phyloP scores from a whole-genome alignment of 345 rosid species.

The Arabis hirsuta region DNA sequence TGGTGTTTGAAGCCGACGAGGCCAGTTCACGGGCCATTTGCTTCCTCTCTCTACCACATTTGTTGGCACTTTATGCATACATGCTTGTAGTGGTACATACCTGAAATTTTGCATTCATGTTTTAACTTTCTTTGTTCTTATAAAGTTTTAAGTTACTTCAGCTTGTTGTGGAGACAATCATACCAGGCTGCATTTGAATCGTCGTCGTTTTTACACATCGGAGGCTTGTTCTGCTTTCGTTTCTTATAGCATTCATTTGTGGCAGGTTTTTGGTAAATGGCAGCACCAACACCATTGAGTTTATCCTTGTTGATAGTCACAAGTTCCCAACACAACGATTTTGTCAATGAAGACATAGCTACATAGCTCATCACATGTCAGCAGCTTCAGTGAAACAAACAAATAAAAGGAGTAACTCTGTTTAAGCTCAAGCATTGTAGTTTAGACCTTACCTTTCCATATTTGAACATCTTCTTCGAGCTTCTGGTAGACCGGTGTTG shows the following conservation, averaged over 20 bases:
- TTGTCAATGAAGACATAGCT: slow-evolving; percentile 83
- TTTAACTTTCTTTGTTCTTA: neutral
- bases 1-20: slow-evolving; percentile 59
- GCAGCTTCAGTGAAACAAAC: slow-evolving; percentile 15
- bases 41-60: slow-evolving; percentile 60
- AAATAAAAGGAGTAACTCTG: neutral
- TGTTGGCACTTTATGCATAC: slow-evolving; percentile 73
- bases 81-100: slow-evolving; percentile 83
- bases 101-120: slow-evolving; percentile 47
- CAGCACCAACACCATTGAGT: slow-evolving; percentile 75
- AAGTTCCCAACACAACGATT: slow-evolving; percentile 86
- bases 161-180: slow-evolving; percentile 9
- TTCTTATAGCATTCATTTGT: slow-evolving; percentile 80
- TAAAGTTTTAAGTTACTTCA: neutral
- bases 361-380: slow-evolving; percentile 24
- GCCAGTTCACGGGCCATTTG: slow-evolving; percentile 86
- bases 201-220: slow-evolving; percentile 72
- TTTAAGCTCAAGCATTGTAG: neutral
- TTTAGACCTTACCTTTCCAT: slow-evolving; percentile 67
- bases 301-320: slow-evolving; percentile 79
- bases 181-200: slow-evolving; percentile 95
- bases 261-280: slow-evolving; percentile 76
- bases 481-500: slow-evolving; percentile 91
- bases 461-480: slow-evolving; percentile 71
- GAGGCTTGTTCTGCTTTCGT: slow-evolving; percentile 64